A percentile compares a stretch with the other conserved stretches of the same genome.
phyloP scores from a whole-genome alignment of 2,329 filamentous ascomycete genomes.

The Colletotrichum theobromicola region DNA sequence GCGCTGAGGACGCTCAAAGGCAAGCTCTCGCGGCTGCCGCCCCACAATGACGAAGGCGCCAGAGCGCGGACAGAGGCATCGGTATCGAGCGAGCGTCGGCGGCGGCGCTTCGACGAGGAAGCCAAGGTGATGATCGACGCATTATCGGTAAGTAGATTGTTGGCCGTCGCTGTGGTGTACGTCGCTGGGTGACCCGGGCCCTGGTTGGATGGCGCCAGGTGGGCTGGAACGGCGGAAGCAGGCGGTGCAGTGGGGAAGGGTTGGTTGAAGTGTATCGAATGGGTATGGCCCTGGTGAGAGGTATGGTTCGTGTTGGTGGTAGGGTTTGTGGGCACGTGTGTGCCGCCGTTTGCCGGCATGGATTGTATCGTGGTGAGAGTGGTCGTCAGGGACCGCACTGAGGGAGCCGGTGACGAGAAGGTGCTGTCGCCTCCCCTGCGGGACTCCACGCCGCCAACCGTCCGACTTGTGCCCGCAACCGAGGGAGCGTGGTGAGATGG shows the following conservation, averaged over 20 bases:
- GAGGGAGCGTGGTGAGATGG: conserved; percentile 75
- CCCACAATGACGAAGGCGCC: conserved; percentile 83
- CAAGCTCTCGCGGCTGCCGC: conserved; percentile 79
- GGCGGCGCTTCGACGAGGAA: conserved; percentile 79
- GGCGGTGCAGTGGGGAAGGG: conserved; percentile 69
- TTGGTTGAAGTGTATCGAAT: conserved; percentile 67
- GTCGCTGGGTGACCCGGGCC: conserved; percentile 66
- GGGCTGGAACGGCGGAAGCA: conserved; percentile 74
- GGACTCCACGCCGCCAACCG: conserved; percentile 68
- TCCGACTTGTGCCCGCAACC: conserved; percentile 75
- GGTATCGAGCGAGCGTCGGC: conserved; percentile 82
- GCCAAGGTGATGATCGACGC: conserved; percentile 86
- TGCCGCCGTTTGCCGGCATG: conserved; percentile 54
- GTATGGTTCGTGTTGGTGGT: conserved; percentile 48
- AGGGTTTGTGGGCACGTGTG: conserved; percentile 18
- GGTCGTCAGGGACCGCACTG: conserved; percentile 80
- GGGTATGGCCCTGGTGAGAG: conserved; percentile 31
- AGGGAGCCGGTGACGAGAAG: conserved; percentile 83
- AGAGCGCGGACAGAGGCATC: conserved; percentile 85
- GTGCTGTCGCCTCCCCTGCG: conserved; percentile 76
- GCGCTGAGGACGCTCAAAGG: conserved; percentile 80
- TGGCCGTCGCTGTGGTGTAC: conserved; percentile 79
- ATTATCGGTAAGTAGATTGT: conserved; percentile 83
- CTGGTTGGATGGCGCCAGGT: conserved; percentile 60
- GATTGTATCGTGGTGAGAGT: conserved; percentile 82